Base-by-base conservation (phyloP, 2,329 filamentous ascomycete genomes). In the Penicillium brevicompactum region DNA sequence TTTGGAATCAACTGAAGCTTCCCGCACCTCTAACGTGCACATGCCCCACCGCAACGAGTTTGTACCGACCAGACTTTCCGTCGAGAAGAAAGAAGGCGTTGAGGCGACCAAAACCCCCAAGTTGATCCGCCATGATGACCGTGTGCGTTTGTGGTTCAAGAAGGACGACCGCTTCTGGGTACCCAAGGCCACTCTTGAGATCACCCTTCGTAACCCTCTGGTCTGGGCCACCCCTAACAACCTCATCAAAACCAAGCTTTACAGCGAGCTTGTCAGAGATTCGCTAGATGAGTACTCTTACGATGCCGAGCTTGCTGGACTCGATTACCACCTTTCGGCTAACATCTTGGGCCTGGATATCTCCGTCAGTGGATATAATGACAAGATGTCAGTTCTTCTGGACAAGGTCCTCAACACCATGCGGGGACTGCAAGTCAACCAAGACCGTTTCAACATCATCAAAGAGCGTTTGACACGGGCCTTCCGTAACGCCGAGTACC, bases 91-190 rank as follows among this genome's bases (percentile, higher is more conserved):
- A 74, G 90, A 96, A 34, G 83, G 94, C n/a, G 81, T 85, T 24
- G 84, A 90, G 63, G 89, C 92, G 1, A 80, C 87, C 0, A 82
- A 89, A 52, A 81, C 86, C 0, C 94, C 94, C 0, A 88, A 87
- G 57, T 80, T 99, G 22, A 88, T 99, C 59, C 87, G 92, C 62
- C 92, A 96, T 65, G 93, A 97, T 63, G 82, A 87, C 5, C 78
- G 86, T 32, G 87, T 90, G 1, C 87, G 92, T 30, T 88, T 91
- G 2, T 99, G 94, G 94, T 97, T 87, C 80, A 99, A 99, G 80
- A 97, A 97, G 76, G 94, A 99, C 67, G 94, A 99, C 66, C 92
- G 88, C 0, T 99, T 97, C 75, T 97, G 93, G 92, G 94, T 97
- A 9, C 94, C 94, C 8, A 96, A 96, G 73, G 94, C 91, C 3